Base-by-base conservation (phyloP, 2,329 filamentous ascomycete species). In the Ilyonectria mors-panacis region DNA sequence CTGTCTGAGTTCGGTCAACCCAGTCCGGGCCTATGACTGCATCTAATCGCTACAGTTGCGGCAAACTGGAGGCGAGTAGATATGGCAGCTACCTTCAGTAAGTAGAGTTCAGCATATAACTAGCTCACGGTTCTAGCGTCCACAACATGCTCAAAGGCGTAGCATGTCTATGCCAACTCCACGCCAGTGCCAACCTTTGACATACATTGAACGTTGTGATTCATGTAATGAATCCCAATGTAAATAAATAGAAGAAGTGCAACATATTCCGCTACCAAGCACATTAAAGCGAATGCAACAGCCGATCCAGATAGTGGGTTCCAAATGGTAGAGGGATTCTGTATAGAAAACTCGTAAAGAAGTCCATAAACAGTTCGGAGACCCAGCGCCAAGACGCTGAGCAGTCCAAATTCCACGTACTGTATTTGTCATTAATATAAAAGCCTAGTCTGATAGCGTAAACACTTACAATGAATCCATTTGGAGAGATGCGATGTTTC, bases 231-330 rank as follows among this genome's bases (percentile, higher is more conserved):
- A n/a, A 61, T 55, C 12, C 59, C 50, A 30, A 61, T 50, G 28
- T 45, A 61, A 4, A 55, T 45, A n/a, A 42, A 42, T 8, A 42
- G 6, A n/a, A 42, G 39, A n/a, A 42, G 39, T 6, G 39, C 39
- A 42, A 42, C 4, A n/a, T 63, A 63, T 19, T 63, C 60, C 9
- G 53, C 28, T 13, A 57, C 6, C 53, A 63, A 44, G n/a, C 53
- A 48, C 60, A 63, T 63, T 23, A 63, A 37, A 2, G 53, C 7
- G n/a, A 56, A 63, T 10, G 53, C 53, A n/a, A 48, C 30, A 7
- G 51, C 17, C 3, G 60, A 63, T 30, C 60, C 60, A 30, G 19
- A 50, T 10, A 63, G 17, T 4, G 60, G 51, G 15, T 63, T 63
- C 60, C 60, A 63, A 28, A 56, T 56, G 1, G 60, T 21, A 17